Conservation (phyloP, 306 rosid genomes). For the Dalbergia cochinchinensis region DNA sequence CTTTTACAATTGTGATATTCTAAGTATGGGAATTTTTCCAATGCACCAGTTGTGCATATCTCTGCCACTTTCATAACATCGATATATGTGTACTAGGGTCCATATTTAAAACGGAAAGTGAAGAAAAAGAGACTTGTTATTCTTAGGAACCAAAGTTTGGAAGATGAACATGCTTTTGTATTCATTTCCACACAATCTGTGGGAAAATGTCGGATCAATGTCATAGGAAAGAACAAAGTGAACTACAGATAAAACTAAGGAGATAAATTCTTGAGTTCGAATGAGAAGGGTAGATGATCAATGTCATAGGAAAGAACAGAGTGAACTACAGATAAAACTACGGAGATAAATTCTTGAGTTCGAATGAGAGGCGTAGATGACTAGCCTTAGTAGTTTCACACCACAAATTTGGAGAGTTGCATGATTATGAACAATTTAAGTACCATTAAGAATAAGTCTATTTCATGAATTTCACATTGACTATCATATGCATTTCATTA, state of each 20-base stretch:
- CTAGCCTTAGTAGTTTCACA: slow-evolving; percentile 15
- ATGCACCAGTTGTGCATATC: slow-evolving; percentile 17
- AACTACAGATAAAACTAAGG: slow-evolving; percentile 1
- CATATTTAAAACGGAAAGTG: not conserved
- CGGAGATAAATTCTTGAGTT: slow-evolving; percentile 16
- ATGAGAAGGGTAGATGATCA: not conserved
- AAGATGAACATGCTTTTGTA: slow-evolving; percentile 24
- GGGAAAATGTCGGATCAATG: slow-evolving; percentile 17
- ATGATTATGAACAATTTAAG: slow-evolving; percentile 3
- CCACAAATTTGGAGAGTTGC: slow-evolving; percentile 9
- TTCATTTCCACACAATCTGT: slow-evolving; percentile 25
- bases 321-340: not conserved
- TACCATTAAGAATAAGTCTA: slow-evolving; percentile 17
- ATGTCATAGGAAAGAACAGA: slow-evolving; percentile 26
- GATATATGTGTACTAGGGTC: slow-evolving; percentile 22
- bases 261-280: slow-evolving; percentile 20
- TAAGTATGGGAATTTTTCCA: slow-evolving; percentile 24
- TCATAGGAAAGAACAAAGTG: slow-evolving; percentile 22
- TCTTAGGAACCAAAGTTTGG: slow-evolving; percentile 23
- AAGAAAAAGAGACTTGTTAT: slow-evolving; percentile 1
- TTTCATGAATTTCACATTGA: slow-evolving; percentile 19
- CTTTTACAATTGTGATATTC: slow-evolving; percentile 12
- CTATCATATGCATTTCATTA: slow-evolving; percentile 25
- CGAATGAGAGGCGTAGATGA: not conserved
- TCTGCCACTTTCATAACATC: slow-evolving; percentile 31